A percentile compares a stretch with the other conserved stretches of the same genome.
Conservation (phyloP, 192 early-diverging fungal species). For the Entrophospora sp. region DNA sequence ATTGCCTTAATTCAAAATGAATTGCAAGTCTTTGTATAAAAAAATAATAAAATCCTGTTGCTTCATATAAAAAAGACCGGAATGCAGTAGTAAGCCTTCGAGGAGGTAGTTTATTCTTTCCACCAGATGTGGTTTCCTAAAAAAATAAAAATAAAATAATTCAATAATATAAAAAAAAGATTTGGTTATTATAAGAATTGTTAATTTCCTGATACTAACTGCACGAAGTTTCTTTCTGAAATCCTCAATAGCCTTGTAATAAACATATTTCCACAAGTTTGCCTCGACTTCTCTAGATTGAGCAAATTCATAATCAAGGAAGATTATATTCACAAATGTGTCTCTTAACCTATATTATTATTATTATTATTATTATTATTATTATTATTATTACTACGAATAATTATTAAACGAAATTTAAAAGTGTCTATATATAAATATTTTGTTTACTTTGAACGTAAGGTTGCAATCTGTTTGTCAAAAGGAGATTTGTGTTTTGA, state of each 20-base stretch:
- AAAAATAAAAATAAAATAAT: not conserved
- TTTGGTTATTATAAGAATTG: too few species aligned
- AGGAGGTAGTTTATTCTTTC: not conserved
- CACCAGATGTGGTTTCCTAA: not conserved
- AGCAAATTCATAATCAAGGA: conserved; percentile 34
- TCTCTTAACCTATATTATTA: conserved; percentile 30
- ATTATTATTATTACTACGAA: not conserved
- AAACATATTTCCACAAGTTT: conserved; percentile 41
- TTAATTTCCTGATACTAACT: too few species aligned
- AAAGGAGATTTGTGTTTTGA: conserved; percentile 13
- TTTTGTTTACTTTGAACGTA: conserved; percentile 17
- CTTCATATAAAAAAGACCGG: conserved; percentile 39
- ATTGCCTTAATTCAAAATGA: conserved; percentile 34
- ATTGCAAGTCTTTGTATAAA: conserved; percentile 36
- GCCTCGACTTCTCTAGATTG: conserved; percentile 40
- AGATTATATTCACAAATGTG: conserved; percentile 34
- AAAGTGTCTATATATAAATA: not conserved
- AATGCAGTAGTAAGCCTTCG: conserved; percentile 34
- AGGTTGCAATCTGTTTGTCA: conserved; percentile 16
- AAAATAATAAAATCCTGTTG: conserved; percentile 43
- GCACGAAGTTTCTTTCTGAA: conserved; percentile 33
- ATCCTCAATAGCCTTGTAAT: conserved; percentile 42
- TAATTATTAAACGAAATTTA: not conserved
- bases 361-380: not conserved
- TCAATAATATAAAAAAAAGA: too few species aligned